These are phyloP conservation scores for Diddensiella santjacobensis DNA, from an alignment of 805 yeast species.

Conservation along the genomic window DNA sequence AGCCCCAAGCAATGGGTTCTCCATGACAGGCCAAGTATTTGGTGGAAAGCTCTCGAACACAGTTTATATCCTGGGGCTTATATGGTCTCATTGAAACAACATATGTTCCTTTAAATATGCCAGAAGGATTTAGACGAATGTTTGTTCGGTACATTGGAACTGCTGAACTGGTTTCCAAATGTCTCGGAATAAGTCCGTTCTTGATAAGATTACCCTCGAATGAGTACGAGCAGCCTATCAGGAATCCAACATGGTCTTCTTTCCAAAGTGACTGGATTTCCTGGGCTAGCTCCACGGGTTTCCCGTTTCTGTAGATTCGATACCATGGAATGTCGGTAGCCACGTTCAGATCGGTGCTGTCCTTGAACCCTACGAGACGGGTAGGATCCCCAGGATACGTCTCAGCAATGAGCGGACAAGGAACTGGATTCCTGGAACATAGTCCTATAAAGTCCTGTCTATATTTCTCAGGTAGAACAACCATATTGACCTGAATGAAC, in stretches of 20 bases:
- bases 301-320: conserved; percentile 35
- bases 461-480: conserved; percentile 35
- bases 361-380: neutral
- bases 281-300: conserved; percentile 16
- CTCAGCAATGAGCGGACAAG: conserved; percentile 38
- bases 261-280: conserved; percentile 35
- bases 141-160: conserved; percentile 20
- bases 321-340: conserved; percentile 34
- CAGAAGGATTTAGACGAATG: conserved; percentile 30
- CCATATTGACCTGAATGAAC: conserved; percentile 38
- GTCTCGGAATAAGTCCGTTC: conserved; percentile 29
- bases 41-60: conserved; percentile 34
- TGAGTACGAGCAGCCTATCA: conserved; percentile 43
- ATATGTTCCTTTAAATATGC: conserved; percentile 33
- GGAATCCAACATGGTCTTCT: conserved; percentile 38
- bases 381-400: conserved; percentile 23
- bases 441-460: conserved; percentile 36
- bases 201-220: conserved; percentile 37
- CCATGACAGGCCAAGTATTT: conserved; percentile 37
- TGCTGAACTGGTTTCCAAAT: conserved; percentile 13
- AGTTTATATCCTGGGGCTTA: conserved; percentile 29
- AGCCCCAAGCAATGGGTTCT: conserved; percentile 43
- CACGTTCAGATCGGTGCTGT: conserved; percentile 5
- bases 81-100: conserved; percentile 45
- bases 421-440: conserved; percentile 39